These are phyloP conservation scores for Naumovozyma dairenensis DNA, from an alignment of 805 yeast genomes.

Conservation along the genomic window DNA sequence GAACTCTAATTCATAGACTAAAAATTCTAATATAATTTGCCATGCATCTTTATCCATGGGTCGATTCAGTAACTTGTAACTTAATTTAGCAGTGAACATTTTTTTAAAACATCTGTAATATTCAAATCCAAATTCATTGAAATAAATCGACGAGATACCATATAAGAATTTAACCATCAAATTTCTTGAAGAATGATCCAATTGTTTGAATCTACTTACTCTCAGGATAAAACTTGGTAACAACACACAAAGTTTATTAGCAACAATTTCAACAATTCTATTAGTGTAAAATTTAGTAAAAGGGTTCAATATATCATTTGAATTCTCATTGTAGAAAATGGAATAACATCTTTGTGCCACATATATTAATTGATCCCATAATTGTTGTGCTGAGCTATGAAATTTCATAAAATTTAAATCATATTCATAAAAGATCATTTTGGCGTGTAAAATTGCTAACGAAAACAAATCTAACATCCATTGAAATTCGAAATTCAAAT, in stretches of 20 bases:
- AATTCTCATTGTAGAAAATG: slow-evolving; percentile 11
- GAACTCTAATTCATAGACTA: slow-evolving; percentile 12
- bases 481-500: slow-evolving; percentile 16
- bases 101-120: slow-evolving; percentile 24
- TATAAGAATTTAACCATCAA: slow-evolving; percentile 14
- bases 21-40: slow-evolving; percentile 20
- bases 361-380: slow-evolving; percentile 17
- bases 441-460: slow-evolving; percentile 15
- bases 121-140: slow-evolving; percentile 24
- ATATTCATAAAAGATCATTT: slow-evolving; percentile 18
- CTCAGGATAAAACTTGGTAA: slow-evolving; percentile 23
- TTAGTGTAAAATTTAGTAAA: slow-evolving; percentile 21
- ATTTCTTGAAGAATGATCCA: slow-evolving; percentile 7
- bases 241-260: slow-evolving; percentile 18
- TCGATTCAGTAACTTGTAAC: slow-evolving; percentile 18
- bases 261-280: slow-evolving; percentile 21
- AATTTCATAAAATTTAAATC: slow-evolving; percentile 7
- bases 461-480: slow-evolving; percentile 16
- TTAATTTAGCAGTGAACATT: slow-evolving; percentile 24
- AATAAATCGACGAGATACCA: slow-evolving; percentile 21
- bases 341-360: slow-evolving; percentile 14
- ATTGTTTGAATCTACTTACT: slow-evolving; percentile 9
- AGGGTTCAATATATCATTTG: slow-evolving; percentile 6
- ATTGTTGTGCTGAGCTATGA: slow-evolving; percentile 10
- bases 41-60: slow-evolving; percentile 19